Evolutionary conservation across 1,284 basidiomycete species (phyloP).

Genomic region (Sutorius eximius): DNA sequence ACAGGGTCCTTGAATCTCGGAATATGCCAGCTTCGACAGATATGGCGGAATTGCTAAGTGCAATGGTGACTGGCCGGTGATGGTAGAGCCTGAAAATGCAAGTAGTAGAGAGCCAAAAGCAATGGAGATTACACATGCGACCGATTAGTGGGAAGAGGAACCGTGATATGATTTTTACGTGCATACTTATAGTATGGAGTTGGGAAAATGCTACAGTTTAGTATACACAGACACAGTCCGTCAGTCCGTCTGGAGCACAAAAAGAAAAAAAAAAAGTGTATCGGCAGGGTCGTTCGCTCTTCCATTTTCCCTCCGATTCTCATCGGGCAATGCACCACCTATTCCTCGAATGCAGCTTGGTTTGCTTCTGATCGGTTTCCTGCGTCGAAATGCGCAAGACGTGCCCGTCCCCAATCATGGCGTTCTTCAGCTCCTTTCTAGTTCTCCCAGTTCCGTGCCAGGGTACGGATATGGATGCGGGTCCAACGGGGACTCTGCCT

Average conservation of each 20-base stretch:
- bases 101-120: neutral
- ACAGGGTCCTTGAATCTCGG: too few species aligned
- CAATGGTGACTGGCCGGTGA: neutral
- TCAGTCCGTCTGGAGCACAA: too few species aligned
- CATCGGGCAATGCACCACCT: neutral
- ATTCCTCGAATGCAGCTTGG: neutral
- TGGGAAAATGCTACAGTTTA: neutral
- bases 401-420: neutral
- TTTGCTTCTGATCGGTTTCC: neutral
- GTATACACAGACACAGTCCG: too few species aligned
- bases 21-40: too few species aligned
- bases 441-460: constrained; percentile 4
- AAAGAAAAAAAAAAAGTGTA: neutral
- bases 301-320: too few species aligned
- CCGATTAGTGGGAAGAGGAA: neutral
- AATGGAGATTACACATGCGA: neutral
- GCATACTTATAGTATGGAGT: neutral
- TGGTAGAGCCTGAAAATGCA: neutral
- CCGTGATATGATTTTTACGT: constrained; percentile 1
- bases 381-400: too few species aligned
- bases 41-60: neutral
- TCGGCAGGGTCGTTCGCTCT: too few species aligned
- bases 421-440: neutral
- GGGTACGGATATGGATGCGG: too few species aligned
- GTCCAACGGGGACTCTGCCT: neutral